These are phyloP conservation scores for Osmozyma mogii DNA, from an alignment of 805 yeast genomes.

Conservation along the genomic window DNA sequence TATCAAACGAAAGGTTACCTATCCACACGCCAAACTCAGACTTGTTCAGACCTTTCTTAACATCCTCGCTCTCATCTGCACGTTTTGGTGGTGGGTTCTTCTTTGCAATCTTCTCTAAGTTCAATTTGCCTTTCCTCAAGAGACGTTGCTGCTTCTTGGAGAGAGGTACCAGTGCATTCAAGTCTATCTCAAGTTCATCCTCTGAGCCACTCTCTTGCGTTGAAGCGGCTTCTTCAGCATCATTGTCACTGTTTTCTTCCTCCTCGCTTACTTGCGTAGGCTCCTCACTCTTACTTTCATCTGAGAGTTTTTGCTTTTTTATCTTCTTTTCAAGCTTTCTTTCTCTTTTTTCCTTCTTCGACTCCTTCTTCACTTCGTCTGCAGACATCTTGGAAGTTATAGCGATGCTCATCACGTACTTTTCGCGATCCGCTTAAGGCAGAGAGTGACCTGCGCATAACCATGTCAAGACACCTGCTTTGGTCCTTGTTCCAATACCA, in stretches of 20 bases:
- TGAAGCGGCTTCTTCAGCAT: no score
- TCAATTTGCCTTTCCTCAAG: constrained; percentile 69
- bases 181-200: background rate
- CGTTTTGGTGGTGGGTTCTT: constrained; percentile 36
- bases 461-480: no score
- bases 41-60: constrained; percentile 25
- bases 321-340: background rate
- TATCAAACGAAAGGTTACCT: constrained; percentile 84
- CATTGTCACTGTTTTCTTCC: no score
- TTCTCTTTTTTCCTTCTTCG: background rate
- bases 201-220: no score
- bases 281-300: background rate
- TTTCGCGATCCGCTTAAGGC: no score
- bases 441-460: no score
- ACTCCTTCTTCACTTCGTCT: background rate
- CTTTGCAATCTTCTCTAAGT: constrained; percentile 45
- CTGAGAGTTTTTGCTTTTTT: background rate
- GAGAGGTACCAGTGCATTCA: background rate
- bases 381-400: no score
- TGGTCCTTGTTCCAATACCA: no score
- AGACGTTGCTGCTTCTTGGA: no score
- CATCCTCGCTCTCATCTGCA: constrained; percentile 20
- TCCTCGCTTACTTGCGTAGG: no score
- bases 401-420: no score
- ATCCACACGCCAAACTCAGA: constrained; percentile 82